Evolutionary conservation across 768 basidiomycete species (phyloP), one percentile per base, ranked within the genome.

Genomic region (Leucosporidium scottii): DNA sequence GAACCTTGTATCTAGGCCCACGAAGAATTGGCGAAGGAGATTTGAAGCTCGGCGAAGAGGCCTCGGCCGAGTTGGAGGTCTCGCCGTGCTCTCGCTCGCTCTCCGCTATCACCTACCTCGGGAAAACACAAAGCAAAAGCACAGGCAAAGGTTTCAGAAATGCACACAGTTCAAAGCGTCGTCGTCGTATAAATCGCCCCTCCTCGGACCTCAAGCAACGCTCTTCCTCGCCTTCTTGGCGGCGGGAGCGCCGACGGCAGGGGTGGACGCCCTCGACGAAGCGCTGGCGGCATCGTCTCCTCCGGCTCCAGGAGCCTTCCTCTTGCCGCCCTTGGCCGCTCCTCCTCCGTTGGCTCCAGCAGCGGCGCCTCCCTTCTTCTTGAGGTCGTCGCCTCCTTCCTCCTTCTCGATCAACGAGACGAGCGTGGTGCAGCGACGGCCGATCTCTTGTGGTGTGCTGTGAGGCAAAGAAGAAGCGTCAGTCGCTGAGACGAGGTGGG

Each of bases 391-490:
- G 47, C 85, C 84, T 0, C 86, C 87, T n/a, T 71, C 48, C 78
- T 98, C 94, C 81, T 93, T 94, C 80, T 91, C 87, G 69, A 99
- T 90, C 85, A 96, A 90, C 15, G 86, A 82, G 31, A 96, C 75
- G 48, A 97, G 77, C 3, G 94, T 96, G 73, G 87, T 87, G 74
- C 92, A 96, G 62, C 94, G 81, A 71, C 94, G 81, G 75, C 87
- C 86, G 65, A 98, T 79, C 79, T 98, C 94, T 74, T 90, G 87
- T 4, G 91, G 86, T 17, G 89, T 90, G 63, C 94, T 81, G 71
- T 90, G 91, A 82, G 94, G 93, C 83, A 93, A 47, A 54, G 65
- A 65, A 20, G n/a, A n/a, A n/a, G n/a, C n/a, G n/a, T n/a, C n/a
- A n/a, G n/a, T n/a, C n/a, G n/a, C n/a, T n/a, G n/a, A n/a, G n/a